These are phyloP conservation scores for Geotrichum candidum DNA, from an alignment of 1,139 yeast species.

Conservation along the genomic window DNA sequence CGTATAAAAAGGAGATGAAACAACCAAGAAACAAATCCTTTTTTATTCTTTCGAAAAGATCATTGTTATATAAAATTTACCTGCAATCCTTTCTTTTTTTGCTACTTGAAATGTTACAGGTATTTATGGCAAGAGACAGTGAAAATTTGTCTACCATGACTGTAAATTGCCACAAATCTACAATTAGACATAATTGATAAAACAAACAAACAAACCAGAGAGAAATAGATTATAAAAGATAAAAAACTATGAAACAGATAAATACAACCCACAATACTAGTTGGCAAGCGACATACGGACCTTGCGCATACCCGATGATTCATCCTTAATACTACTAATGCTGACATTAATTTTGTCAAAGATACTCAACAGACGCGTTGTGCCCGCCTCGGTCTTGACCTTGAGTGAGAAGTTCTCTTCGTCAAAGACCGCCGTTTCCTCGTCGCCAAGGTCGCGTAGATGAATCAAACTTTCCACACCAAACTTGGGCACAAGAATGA, in stretches of 20 bases:
- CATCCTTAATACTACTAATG: constrained; percentile 77
- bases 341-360: constrained; percentile 83
- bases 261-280: neutral
- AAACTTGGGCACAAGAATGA: constrained; percentile 91
- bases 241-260: too few relatives aligned
- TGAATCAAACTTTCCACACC: constrained; percentile 94
- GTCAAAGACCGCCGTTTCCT: constrained; percentile 61
- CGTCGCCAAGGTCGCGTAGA: constrained; percentile 64
- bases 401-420: constrained; percentile 72
- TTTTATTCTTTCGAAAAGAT: too few relatives aligned
- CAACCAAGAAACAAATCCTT: neutral
- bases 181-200: too few relatives aligned
- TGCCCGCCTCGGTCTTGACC: constrained; percentile 46
- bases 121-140: too few relatives aligned
- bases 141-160: too few relatives aligned
- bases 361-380: constrained; percentile 48
- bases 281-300: constrained; percentile 53
- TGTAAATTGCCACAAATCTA: neutral
- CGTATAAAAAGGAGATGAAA: neutral
- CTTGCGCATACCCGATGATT: constrained; percentile 85
- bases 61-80: too few relatives aligned
- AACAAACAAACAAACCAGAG: too few relatives aligned
- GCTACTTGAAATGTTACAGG: too few relatives aligned
- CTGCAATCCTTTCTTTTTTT: too few relatives aligned
- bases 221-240: too few relatives aligned